Conservation (phyloP, 2,329 filamentous ascomycete species). For the Apiospora pterosperma region DNA sequence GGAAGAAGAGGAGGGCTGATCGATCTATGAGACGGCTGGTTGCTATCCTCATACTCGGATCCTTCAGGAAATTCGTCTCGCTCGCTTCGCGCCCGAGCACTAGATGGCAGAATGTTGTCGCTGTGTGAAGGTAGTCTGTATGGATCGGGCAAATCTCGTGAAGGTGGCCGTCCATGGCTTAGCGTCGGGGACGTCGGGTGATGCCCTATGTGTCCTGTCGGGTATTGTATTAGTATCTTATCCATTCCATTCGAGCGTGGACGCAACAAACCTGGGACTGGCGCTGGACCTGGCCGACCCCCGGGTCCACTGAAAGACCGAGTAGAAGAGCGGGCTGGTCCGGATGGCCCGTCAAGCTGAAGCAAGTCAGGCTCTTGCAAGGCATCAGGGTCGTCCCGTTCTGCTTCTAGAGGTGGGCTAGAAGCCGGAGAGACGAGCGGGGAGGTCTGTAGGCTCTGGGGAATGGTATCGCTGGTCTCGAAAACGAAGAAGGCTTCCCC, state of each 20-base stretch:
- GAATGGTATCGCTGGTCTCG: constrained; percentile 87
- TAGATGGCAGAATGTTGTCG: constrained; percentile 50
- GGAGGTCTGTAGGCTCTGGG: constrained; percentile 91
- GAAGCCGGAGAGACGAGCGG: constrained; percentile 86
- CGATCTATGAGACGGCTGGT: constrained; percentile 53
- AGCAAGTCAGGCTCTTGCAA: constrained; percentile 69
- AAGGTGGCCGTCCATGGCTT: constrained; percentile 40
- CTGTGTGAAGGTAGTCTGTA: constrained; percentile 43
- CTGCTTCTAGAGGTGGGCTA: constrained; percentile 66
- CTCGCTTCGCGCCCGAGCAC: constrained; percentile 33
- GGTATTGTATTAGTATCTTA: constrained; percentile 26
- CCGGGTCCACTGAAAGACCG: neutral
- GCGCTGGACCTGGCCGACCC: constrained; percentile 8
- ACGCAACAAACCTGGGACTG: constrained; percentile 14
- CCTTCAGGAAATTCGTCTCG: constrained; percentile 31
- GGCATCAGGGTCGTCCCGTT: constrained; percentile 28
- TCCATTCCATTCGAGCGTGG: neutral
- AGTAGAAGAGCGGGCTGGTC: constrained; percentile 31
- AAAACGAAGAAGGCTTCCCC: constrained; percentile 99
- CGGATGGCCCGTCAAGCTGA: constrained; percentile 53
- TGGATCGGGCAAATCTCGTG: constrained; percentile 48
- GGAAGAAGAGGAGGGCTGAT: constrained; percentile 74
- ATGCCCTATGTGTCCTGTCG: neutral
- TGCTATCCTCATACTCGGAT: constrained; percentile 36
- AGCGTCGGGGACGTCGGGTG: constrained; percentile 51